A percentile compares a stretch with the other conserved stretches of the same genome.
Conservation (phyloP, 805 yeast genomes). For the Zygosaccharomyces rouxii region DNA sequence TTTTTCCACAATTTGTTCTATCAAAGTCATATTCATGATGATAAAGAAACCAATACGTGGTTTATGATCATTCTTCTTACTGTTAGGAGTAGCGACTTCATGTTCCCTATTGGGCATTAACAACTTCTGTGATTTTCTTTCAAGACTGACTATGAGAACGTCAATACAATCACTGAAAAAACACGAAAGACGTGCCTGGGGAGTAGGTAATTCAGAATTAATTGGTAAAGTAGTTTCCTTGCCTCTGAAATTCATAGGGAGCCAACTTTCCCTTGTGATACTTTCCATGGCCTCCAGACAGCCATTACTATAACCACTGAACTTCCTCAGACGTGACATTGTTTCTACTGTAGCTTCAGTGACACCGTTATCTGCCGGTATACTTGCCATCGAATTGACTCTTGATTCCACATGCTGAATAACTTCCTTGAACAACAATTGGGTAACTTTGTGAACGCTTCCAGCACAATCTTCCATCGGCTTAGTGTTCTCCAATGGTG, state of each 20-base stretch:
- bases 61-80: slow-evolving; percentile 28
- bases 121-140: slow-evolving; percentile 47
- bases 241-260: slow-evolving; percentile 46
- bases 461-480: slow-evolving; percentile 28
- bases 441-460: slow-evolving; percentile 29
- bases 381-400: slow-evolving; percentile 41
- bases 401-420: slow-evolving; percentile 52
- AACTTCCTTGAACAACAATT: slow-evolving; percentile 50
- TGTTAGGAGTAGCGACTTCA: slow-evolving; percentile 21
- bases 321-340: slow-evolving; percentile 59
- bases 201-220: slow-evolving; percentile 18
- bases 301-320: slow-evolving; percentile 59
- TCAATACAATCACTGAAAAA: slow-evolving; percentile 78
- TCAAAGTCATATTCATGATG: slow-evolving; percentile 63
- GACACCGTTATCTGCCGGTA: slow-evolving; percentile 67
- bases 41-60: slow-evolving; percentile 62
- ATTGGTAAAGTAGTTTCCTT: slow-evolving; percentile 26
- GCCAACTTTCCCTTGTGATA: slow-evolving; percentile 62
- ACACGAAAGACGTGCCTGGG: slow-evolving; percentile 53
- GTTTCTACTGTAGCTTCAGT: slow-evolving; percentile 69
- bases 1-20: slow-evolving; percentile 68
- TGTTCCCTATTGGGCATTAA: slow-evolving; percentile 30
- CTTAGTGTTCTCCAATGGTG: slow-evolving; percentile 21
- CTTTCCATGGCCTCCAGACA: slow-evolving; percentile 44
- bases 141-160: slow-evolving; percentile 60